Percentiles rank a stretch among this genome's conserved stretches.
These are phyloP conservation scores for Clonostachys byssicola DNA, from an alignment of 2,329 filamentous ascomycete species.

Conservation along the genomic window DNA sequence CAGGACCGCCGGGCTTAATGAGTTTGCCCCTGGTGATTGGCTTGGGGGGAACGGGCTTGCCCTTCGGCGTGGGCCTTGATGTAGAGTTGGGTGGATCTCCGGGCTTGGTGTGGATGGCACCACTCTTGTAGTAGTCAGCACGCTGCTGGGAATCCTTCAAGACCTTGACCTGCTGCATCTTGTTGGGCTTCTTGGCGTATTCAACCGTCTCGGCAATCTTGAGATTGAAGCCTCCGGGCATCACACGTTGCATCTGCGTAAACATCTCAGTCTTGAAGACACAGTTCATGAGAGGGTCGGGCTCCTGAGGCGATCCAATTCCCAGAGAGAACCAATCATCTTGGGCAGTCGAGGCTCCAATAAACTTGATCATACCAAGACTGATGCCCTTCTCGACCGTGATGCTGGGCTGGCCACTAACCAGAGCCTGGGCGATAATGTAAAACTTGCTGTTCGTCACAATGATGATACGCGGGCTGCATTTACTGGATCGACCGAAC, in stretches of 20 bases:
- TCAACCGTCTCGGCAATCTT: conserved; percentile 83
- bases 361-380: conserved; percentile 82
- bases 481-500: conserved; percentile 93
- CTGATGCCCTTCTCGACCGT: conserved; percentile 77
- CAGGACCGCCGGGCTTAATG: conserved; percentile 84
- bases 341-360: conserved; percentile 74
- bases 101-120: conserved; percentile 78
- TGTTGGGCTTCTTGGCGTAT: conserved; percentile 97
- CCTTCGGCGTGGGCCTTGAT: conserved; percentile 81
- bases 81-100: conserved; percentile 81
- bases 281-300: conserved; percentile 91
- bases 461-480: conserved; percentile 78
- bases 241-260: conserved; percentile 78
- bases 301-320: conserved; percentile 82
- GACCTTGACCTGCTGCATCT: conserved; percentile 83
- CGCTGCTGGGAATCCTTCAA: conserved; percentile 77
- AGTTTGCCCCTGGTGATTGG: conserved; percentile 93
- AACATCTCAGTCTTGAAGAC: conserved; percentile 97
- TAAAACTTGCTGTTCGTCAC: conserved; percentile 86
- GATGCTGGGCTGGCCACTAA: conserved; percentile 79
- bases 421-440: conserved; percentile 77
- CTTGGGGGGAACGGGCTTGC: conserved; percentile 79
- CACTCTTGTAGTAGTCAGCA: conserved; percentile 90
- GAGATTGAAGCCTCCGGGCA: conserved; percentile 76
- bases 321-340: conserved; percentile 98